Conservation (phyloP, 306 rosid species). For the Clitoria ternatea region DNA sequence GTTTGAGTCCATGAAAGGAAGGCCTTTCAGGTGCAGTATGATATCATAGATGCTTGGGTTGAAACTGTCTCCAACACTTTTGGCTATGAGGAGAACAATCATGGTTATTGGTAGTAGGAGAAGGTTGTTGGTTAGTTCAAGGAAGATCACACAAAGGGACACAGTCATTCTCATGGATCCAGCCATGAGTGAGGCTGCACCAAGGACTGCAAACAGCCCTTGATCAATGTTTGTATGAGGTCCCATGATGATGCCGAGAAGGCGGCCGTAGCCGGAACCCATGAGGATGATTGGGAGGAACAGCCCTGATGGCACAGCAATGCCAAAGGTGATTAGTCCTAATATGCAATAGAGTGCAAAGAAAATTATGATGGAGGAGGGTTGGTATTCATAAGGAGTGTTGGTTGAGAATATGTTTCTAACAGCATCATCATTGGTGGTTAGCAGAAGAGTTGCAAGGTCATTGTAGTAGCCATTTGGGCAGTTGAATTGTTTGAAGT, state of each 20-base stretch:
- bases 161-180: constrained; percentile 98
- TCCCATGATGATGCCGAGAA: constrained; percentile 62
- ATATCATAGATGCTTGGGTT: constrained; percentile 87
- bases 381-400: constrained; percentile 58
- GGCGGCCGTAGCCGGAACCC: constrained; percentile 87
- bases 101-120: constrained; percentile 82
- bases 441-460: constrained; percentile 73
- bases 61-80: constrained; percentile 84
- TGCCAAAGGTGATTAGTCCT: constrained; percentile 74
- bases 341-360: constrained; percentile 60
- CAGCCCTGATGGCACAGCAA: constrained; percentile 91
- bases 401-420: constrained; percentile 76
- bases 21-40: constrained; percentile 72
- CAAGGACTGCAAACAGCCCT: constrained; percentile 79
- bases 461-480: constrained; percentile 80
- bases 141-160: constrained; percentile 85
- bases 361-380: constrained; percentile 63
- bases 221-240: constrained; percentile 70
- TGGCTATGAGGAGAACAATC: constrained; percentile 78
- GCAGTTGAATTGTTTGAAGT: constrained; percentile 85
- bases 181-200: constrained; percentile 94
- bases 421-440: constrained; percentile 89
- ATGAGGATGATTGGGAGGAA: constrained; percentile 93
- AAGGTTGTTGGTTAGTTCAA: constrained; percentile 86
- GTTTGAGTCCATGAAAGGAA: constrained; percentile 80